Evolutionary conservation across 371 early-diverging fungal species (phyloP).

Genomic region (Coemansia sp.): DNA sequence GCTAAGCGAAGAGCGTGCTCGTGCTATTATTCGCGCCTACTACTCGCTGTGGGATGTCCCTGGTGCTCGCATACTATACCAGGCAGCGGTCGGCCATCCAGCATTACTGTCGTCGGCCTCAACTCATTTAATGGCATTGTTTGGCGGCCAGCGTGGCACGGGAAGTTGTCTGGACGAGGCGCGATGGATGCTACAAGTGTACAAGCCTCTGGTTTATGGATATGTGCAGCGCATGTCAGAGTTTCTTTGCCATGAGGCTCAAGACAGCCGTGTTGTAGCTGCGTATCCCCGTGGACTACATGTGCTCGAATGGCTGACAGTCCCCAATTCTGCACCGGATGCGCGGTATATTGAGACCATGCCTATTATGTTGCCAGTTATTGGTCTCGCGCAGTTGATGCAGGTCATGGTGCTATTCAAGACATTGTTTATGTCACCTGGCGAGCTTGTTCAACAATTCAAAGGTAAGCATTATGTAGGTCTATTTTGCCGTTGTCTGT

Average conservation of each 20-base stretch:
- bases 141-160: constrained; percentile 65
- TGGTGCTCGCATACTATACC: not conserved
- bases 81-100: not conserved
- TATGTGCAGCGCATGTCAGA: constrained; percentile 70
- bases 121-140: constrained; percentile 67
- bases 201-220: constrained; percentile 70
- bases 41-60: constrained; percentile 7
- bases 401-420: constrained; percentile 62
- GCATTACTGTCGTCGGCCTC: not conserved
- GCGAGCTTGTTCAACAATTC: constrained; percentile 51
- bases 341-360: constrained; percentile 73
- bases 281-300: constrained; percentile 75
- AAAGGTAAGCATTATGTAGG: constrained; percentile 52
- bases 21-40: constrained; percentile 17
- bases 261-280: constrained; percentile 60
- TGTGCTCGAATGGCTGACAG: constrained; percentile 78
- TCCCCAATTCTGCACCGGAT: constrained; percentile 74
- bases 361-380: constrained; percentile 79
- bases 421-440: constrained; percentile 55
- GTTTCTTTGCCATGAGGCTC: constrained; percentile 65
- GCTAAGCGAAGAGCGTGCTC: constrained; percentile 8
- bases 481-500: constrained; percentile 12
- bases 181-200: constrained; percentile 69
- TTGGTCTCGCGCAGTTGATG: constrained; percentile 66
- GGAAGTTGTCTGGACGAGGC: constrained; percentile 66